Evolutionary conservation across 179 eudicot species (phyloP).

Genomic region (Beta corolliflora): DNA sequence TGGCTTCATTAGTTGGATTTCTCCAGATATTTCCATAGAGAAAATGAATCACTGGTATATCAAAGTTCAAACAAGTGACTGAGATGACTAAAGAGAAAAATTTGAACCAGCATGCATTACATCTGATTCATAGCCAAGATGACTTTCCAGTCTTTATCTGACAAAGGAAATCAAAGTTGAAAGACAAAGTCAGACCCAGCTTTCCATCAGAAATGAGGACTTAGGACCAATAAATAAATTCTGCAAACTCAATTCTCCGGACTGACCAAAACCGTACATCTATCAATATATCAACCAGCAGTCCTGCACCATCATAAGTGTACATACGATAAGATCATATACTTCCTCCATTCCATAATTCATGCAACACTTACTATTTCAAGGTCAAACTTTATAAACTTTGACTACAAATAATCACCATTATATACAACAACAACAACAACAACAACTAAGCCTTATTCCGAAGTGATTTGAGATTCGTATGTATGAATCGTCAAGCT

Average conservation of each 20-base stretch:
- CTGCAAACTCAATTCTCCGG: not conserved
- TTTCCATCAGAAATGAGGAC: not conserved
- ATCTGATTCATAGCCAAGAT: not conserved
- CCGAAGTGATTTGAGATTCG: too few relatives aligned
- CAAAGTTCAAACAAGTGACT: not conserved
- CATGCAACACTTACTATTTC: too few relatives aligned
- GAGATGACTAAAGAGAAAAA: not conserved
- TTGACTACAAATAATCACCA: too few relatives aligned
- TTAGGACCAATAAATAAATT: slow-evolving; percentile 5
- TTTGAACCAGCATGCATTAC: not conserved
- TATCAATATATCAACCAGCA: not conserved
- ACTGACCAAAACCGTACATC: not conserved
- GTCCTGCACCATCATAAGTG: not conserved
- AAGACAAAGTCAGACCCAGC: not conserved
- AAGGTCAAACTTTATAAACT: too few relatives aligned
- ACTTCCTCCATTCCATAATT: too few relatives aligned
- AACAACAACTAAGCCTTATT: too few relatives aligned
- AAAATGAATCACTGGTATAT: not conserved
- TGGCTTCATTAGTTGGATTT: not conserved
- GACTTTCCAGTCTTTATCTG: not conserved
- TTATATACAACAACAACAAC: too few relatives aligned
- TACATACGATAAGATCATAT: not conserved
- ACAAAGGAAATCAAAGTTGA: not conserved
- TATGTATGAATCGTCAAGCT: too few relatives aligned
- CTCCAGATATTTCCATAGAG: not conserved